Base-by-base conservation (phyloP, 78 protist species). In the Protostelium mycophagum region DNA sequence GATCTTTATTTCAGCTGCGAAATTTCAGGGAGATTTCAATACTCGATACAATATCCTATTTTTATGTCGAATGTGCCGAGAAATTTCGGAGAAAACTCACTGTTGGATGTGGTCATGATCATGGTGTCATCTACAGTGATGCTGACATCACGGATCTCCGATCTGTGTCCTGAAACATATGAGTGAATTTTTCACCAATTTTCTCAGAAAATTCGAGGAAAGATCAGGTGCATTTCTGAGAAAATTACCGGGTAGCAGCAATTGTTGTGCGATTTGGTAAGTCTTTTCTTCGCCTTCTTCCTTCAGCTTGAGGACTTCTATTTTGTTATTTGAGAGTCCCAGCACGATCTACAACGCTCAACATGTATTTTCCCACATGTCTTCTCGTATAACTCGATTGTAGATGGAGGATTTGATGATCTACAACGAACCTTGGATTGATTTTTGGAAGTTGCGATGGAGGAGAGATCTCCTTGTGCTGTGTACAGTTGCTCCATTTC, bases 1-100 rank as follows among this genome's bases (percentile, higher is more conserved):
- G 29, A 97, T 39, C 88, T 95, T 95, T 87, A 94, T 38, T 9
- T 90, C 89, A 38, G 85, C 95, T 34, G 91, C 34, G 0, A 87
- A 87, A 0, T 89, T 89, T 87, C 89, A 93, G 86, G 16, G 86
- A 36, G n/a, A n/a, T n/a, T n/a, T n/a, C n/a, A n/a, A n/a, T n/a
- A n/a, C n/a, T n/a, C n/a, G n/a, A n/a, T n/a, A n/a, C n/a, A n/a
- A n/a, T n/a, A n/a, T n/a, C n/a, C n/a, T n/a, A n/a, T n/a, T n/a
- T n/a, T n/a, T n/a, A 83, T 29, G 84, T 83, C 37, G 84, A 83
- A 29, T 83, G 84, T 29, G 29, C 37, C 37, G 37, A 83, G 29
- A 83, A 36, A 85, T 85, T 36, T 36, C 37, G 36, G 63, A 16
- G 37, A 16, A 85, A 36, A 23, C 86, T 36, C 86, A 36, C 63